Evolutionary conservation across 2,329 filamentous ascomycete genomes (phyloP).

Genomic region (Fusarium floridanum): DNA sequence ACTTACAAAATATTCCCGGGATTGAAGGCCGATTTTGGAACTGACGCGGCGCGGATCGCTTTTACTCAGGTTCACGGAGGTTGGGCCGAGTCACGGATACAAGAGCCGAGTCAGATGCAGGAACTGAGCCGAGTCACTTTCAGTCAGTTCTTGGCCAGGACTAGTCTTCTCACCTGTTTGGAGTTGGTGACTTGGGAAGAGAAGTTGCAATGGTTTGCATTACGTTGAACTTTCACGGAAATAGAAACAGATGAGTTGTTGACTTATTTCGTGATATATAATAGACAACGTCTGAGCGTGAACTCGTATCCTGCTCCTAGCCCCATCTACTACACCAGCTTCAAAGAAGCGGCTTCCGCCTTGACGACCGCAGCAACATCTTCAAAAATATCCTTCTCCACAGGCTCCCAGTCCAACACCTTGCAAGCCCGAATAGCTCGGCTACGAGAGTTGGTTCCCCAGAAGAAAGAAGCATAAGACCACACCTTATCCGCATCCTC

Average conservation of each 20-base stretch:
- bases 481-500: neutral
- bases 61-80: neutral
- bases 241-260: too few species aligned
- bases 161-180: neutral
- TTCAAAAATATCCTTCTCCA: neutral
- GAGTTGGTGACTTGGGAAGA: too few species aligned
- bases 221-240: too few species aligned
- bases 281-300: too few species aligned
- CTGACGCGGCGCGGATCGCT: neutral
- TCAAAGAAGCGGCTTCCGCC: neutral
- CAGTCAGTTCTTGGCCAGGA: neutral
- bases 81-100: neutral
- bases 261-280: too few species aligned
- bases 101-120: neutral
- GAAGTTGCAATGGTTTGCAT: too few species aligned
- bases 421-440: neutral
- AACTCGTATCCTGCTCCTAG: too few species aligned
- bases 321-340: neutral
- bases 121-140: neutral
- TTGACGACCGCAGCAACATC: neutral
- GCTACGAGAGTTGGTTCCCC: neutral
- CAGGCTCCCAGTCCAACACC: neutral
- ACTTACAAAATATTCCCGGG: neutral
- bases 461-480: neutral
- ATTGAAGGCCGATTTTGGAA: neutral